Conservation (phyloP, 495 filamentous ascomycete genomes). For the Daldinia vernicosa region DNA sequence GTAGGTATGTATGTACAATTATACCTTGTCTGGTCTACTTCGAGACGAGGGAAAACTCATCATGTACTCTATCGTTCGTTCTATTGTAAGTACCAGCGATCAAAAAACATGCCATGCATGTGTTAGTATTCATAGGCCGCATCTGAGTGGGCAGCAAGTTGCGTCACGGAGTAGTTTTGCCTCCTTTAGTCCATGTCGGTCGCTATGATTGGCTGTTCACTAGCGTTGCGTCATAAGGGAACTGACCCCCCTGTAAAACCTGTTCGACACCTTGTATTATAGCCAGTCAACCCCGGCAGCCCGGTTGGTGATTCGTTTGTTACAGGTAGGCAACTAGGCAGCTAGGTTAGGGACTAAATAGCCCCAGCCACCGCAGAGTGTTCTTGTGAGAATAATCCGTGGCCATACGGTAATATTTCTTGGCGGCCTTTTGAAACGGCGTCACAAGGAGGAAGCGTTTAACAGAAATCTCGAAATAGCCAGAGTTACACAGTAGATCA, state of each 20-base stretch:
- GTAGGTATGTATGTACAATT: too few relatives aligned
- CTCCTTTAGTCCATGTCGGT: constrained; percentile 39
- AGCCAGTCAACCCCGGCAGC: constrained; percentile 24
- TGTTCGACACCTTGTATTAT: constrained; percentile 26
- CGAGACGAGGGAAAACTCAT: constrained; percentile 11
- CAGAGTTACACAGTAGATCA: background rate
- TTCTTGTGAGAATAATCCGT: background rate
- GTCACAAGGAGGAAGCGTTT: constrained; percentile 3
- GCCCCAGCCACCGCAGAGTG: constrained; percentile 8
- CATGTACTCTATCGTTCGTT: constrained; percentile 5
- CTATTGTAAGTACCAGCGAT: background rate
- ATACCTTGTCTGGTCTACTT: constrained; percentile 2
- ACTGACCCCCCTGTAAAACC: constrained; percentile 33
- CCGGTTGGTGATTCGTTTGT: background rate
- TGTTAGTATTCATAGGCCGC: background rate
- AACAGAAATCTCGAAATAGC: background rate
- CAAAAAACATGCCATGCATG: constrained; percentile 10
- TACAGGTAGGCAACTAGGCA: too few relatives aligned
- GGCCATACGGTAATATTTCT: constrained; percentile 16
- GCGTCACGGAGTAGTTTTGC: constrained; percentile 36
- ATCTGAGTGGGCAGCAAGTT: constrained; percentile 21
- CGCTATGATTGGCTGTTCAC: constrained; percentile 37
- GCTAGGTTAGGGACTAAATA: constrained; percentile 1
- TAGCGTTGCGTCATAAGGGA: constrained; percentile 37
- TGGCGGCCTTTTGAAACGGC: constrained; percentile 14